These are phyloP conservation scores for Diutina sp. DNA, from an alignment of 1,139 yeast genomes.

Conservation along the genomic window DNA sequence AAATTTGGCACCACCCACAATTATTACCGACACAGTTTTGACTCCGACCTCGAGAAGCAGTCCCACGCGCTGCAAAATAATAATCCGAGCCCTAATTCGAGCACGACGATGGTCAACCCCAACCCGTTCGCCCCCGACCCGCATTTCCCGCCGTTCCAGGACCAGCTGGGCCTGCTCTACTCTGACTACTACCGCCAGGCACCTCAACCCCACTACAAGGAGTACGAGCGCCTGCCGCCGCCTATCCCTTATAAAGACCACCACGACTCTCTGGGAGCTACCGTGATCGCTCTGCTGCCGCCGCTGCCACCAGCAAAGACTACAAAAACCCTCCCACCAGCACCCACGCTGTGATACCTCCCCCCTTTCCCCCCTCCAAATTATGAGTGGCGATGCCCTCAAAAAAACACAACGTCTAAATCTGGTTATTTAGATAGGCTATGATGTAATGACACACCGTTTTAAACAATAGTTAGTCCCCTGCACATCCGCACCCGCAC, in stretches of 20 bases:
- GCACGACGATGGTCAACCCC: no score
- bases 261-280: neutral
- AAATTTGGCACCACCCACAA: neutral
- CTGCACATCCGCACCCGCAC: neutral
- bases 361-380: no score
- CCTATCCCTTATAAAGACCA: neutral
- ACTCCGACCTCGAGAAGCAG: neutral
- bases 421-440: neutral
- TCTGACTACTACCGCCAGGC: slow-evolving; percentile 13
- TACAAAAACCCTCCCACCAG: neutral
- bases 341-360: neutral
- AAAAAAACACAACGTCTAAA: neutral
- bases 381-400: neutral
- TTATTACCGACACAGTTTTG: neutral
- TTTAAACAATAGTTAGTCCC: neutral
- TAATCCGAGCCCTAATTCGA: no score
- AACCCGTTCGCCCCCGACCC: neutral
- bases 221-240: neutral
- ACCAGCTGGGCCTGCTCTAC: slow-evolving; percentile 7
- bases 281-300: neutral
- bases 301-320: neutral
- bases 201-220: neutral
- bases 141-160: neutral
- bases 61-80: neutral
- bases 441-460: neutral